Evolutionary conservation across 805 yeast genomes (phyloP), one percentile per base, ranked within the genome.

Genomic region (Zygoascus tannicola): DNA sequence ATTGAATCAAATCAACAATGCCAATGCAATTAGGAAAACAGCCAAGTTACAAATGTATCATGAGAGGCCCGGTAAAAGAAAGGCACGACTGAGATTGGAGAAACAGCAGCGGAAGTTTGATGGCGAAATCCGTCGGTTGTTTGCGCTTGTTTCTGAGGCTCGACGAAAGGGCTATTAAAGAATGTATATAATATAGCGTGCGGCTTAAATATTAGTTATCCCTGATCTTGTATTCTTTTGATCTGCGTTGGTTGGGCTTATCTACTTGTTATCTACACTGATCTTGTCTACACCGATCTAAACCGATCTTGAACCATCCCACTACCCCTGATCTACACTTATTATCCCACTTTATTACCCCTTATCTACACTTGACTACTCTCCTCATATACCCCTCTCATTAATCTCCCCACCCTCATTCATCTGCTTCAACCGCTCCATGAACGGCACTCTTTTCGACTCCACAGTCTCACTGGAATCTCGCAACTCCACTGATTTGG

Each of bases 61-160:
- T 32, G 66, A 61, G 48, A 55, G 59, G 38, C 66, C 66, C 3
- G 62, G 64, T 4, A 62, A 62, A 51, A 58, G 52, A 30, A 46
- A 52, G 41, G 50, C 49, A 47, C 50, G 65, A 35, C 52, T 60
- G 35, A 35, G 53, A 12, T 50, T 59, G 40, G 58, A 56, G 42
- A 58, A 61, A 46, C 50, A 54, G 39, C 51, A 56, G 38, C 52
- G 65, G 14, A 56, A 52, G 41, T 60, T 63, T 49, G 54, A 56
- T 41, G 47, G 50, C 33, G 65, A 65, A 36, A 59, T 62, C 41
- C 53, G 60, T 34, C 49, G 60, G 16, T 43, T 63, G 44, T 62
- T 62, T 50, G 57, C 50, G 21, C 51, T 63, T 10, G 65, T 61
- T 15, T 43, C 51, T 10, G 63, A 62, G 52, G 66, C 65, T 14